Percentiles rank a stretch among this genome's conserved stretches.
phyloP scores from a whole-genome alignment of 768 basidiomycete genomes.

The Mycena albidolilacea region DNA sequence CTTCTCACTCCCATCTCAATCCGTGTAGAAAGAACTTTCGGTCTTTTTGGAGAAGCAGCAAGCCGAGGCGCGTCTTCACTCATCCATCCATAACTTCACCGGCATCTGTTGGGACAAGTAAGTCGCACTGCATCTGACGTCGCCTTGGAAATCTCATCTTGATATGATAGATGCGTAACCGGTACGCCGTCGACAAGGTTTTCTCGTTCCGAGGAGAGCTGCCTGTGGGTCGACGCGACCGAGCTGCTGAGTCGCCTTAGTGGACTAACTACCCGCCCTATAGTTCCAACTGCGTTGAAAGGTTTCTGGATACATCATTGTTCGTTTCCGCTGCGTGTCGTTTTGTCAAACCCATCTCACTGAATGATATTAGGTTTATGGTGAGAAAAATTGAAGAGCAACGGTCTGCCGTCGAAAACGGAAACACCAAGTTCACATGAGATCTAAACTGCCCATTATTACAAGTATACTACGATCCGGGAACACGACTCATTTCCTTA shows the following conservation, averaged over 20 bases:
- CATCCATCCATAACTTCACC: conserved; percentile 83
- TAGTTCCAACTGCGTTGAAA: conserved; percentile 83
- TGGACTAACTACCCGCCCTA: neutral
- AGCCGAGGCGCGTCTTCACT: conserved; percentile 71
- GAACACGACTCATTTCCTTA: conserved; percentile 46
- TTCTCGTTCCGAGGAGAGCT: conserved; percentile 83
- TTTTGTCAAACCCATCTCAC: conserved; percentile 49
- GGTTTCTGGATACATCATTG: conserved; percentile 75
- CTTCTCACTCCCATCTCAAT: conserved; percentile 16
- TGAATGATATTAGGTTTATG: conserved; percentile 72
- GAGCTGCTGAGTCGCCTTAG: neutral
- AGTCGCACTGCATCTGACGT: conserved; percentile 45
- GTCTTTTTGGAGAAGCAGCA: conserved; percentile 88
- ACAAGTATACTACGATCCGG: conserved; percentile 32
- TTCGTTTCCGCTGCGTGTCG: neutral
- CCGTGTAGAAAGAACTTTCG: conserved; percentile 82
- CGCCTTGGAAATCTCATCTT: conserved; percentile 7
- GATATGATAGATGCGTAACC: conserved; percentile 77
- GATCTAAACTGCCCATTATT: conserved; percentile 12
- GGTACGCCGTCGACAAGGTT: conserved; percentile 84
- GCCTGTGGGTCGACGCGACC: conserved; percentile 61
- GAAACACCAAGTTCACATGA: conserved; percentile 33
- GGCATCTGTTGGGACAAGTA: conserved; percentile 95
- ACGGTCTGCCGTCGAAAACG: conserved; percentile 39
- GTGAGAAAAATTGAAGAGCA: conserved; percentile 76